A percentile compares a stretch with the other conserved stretches of the same genome.
phyloP scores from a whole-genome alignment of 768 basidiomycete species.

The Tylopilus sp. region DNA sequence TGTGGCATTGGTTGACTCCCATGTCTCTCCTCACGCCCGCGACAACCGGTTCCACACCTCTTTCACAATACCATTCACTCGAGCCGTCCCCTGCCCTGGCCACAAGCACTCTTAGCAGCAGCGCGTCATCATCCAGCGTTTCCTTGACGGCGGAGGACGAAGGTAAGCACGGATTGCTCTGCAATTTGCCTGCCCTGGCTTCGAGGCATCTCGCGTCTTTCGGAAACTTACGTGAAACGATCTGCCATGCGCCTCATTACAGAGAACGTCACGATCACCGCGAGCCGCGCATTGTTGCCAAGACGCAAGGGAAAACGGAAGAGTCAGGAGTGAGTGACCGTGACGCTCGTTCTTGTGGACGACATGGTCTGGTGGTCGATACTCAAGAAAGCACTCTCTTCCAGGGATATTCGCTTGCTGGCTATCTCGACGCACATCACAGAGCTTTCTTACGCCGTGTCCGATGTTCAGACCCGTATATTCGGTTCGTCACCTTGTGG shows the following conservation, averaged over 20 bases:
- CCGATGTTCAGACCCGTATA: slow-evolving; percentile 88
- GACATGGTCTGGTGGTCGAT: slow-evolving; percentile 26
- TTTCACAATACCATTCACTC: slow-evolving; percentile 34
- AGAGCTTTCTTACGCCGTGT: slow-evolving; percentile 81
- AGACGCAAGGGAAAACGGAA: slow-evolving; percentile 50
- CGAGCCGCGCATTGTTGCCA: slow-evolving; percentile 41
- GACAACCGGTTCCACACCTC: slow-evolving; percentile 29
- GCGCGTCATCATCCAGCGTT: slow-evolving; percentile 44
- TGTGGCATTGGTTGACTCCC: background rate
- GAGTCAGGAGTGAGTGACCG: slow-evolving; percentile 62
- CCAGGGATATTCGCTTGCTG: slow-evolving; percentile 70
- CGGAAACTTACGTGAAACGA: slow-evolving; percentile 34
- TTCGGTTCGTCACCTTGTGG: slow-evolving; percentile 53
- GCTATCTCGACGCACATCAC: slow-evolving; percentile 85
- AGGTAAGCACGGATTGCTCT: slow-evolving; percentile 42
- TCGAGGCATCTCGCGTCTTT: slow-evolving; percentile 25
- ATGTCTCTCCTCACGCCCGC: slow-evolving; percentile 26
- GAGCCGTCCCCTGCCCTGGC: slow-evolving; percentile 24
- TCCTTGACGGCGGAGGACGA: slow-evolving; percentile 61
- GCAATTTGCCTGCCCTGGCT: slow-evolving; percentile 14
- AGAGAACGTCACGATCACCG: slow-evolving; percentile 77
- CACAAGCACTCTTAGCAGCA: slow-evolving; percentile 21
- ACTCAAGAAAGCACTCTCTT: slow-evolving; percentile 25
- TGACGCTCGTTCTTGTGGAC: slow-evolving; percentile 9
- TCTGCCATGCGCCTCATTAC: slow-evolving; percentile 24